A percentile compares a stretch with the other conserved stretches of the same genome.
Conservation (phyloP, 2,329 filamentous ascomycete genomes). For the Pezicula rhizophila region DNA sequence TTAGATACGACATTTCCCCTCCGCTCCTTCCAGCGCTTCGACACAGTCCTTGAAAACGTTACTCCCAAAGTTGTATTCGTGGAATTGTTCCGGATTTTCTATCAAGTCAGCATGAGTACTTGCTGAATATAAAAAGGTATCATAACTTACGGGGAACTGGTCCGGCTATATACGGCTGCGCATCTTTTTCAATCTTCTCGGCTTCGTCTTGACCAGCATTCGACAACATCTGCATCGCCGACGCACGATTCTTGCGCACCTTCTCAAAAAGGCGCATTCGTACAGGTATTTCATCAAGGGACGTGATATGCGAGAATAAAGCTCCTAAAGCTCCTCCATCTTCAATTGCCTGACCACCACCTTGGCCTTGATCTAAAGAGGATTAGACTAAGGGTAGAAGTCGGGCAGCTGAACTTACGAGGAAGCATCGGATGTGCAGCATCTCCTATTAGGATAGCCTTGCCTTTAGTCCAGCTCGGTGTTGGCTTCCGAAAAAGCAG, state of each 20-base stretch:
- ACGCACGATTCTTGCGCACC: constrained; percentile 23
- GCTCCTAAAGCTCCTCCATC: constrained; percentile 26
- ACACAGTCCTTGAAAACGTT: constrained; percentile 8
- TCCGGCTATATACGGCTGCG: constrained; percentile 11
- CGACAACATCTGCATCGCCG: constrained; percentile 31
- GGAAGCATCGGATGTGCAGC: constrained; percentile 17
- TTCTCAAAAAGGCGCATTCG: constrained; percentile 24
- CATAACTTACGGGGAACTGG: background rate
- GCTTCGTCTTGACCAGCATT: constrained; percentile 27
- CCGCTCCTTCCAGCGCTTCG: background rate
- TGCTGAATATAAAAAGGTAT: background rate
- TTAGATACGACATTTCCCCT: no score
- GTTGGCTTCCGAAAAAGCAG: constrained; percentile 18
- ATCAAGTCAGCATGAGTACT: background rate
- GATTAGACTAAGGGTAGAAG: background rate
- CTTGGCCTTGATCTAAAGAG: constrained; percentile 20
- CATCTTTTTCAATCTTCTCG: constrained; percentile 18
- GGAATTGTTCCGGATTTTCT: constrained; percentile 12
- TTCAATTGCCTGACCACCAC: constrained; percentile 26
- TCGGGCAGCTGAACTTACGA: constrained; percentile 3
- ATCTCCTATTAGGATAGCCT: no score
- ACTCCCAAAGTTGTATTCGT: constrained; percentile 14
- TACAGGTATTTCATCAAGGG: constrained; percentile 7
- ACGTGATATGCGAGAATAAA: constrained; percentile 8
- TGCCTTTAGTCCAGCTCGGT: constrained; percentile 11